Percentiles rank a stretch among this genome's conserved stretches.
Evolutionary conservation across 2,329 filamentous ascomycete species (phyloP).

Genomic region (Colletotrichum higginsianum): DNA sequence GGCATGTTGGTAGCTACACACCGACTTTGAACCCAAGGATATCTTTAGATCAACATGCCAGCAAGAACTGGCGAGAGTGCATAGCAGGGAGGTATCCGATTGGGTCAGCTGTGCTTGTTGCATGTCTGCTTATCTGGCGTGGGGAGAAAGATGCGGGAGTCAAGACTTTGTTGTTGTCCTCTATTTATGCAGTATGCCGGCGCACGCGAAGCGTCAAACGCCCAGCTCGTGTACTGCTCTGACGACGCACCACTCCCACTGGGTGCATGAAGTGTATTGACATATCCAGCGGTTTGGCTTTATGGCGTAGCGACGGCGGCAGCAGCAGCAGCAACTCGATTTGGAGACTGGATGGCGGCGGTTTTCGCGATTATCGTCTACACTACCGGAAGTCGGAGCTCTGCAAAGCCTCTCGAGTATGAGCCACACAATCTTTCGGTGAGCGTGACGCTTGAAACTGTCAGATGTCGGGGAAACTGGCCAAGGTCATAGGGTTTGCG

Average conservation of each 20-base stretch:
- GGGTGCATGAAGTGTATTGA: neutral
- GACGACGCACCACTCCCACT: neutral
- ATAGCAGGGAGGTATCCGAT: slow-evolving; percentile 29
- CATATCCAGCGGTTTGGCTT: neutral
- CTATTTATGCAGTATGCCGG: slow-evolving; percentile 23
- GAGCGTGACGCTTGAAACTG: neutral
- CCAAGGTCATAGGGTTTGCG: neutral
- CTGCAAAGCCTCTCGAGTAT: neutral
- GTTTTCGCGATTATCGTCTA: no score
- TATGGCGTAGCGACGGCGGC: neutral
- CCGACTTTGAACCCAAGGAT: neutral
- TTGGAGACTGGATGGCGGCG: neutral
- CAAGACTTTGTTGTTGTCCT: neutral
- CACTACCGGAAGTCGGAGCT: neutral
- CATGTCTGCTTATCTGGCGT: slow-evolving; percentile 31
- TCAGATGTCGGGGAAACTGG: neutral
- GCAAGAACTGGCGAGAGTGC: neutral
- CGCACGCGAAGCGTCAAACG: slow-evolving; percentile 13
- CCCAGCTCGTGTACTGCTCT: neutral
- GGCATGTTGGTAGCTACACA: neutral
- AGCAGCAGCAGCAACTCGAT: no score
- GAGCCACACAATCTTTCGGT: neutral
- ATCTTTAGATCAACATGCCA: slow-evolving; percentile 25
- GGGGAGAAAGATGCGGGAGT: slow-evolving; percentile 8
- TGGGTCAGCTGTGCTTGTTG: slow-evolving; percentile 15